These are phyloP conservation scores for Mycena alexandri DNA, from an alignment of 768 basidiomycete species.

Conservation along the genomic window DNA sequence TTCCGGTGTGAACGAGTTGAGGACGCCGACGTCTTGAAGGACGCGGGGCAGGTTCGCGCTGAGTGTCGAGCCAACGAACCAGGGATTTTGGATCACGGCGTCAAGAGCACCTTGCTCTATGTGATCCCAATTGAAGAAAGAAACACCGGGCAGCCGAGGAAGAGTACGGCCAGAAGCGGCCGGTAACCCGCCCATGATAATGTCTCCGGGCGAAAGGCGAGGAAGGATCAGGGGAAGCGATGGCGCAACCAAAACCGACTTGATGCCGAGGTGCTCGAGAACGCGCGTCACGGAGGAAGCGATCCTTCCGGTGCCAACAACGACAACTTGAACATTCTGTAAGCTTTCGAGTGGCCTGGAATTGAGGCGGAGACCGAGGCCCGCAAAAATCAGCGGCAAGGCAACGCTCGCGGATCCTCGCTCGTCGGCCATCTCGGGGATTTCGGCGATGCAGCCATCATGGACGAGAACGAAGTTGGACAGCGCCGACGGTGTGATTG, in stretches of 20 bases:
- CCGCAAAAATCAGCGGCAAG: background rate
- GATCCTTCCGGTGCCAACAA: background rate
- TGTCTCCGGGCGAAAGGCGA: background rate
- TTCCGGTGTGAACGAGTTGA: slow-evolving; percentile 1
- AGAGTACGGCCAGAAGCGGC: slow-evolving; percentile 1
- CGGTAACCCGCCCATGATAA: background rate
- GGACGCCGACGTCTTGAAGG: background rate
- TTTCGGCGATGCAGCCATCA: background rate
- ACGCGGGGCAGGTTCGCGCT: background rate
- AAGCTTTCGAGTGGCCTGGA: background rate
- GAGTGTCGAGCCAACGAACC: slow-evolving; percentile 6
- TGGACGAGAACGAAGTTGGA: slow-evolving; percentile 13
- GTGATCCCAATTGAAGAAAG: slow-evolving; percentile 24
- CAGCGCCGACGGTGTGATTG: slow-evolving; percentile 5
- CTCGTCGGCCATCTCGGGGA: background rate
- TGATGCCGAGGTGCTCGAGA: slow-evolving; percentile 10
- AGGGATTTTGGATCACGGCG: slow-evolving; percentile 5
- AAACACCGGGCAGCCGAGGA: slow-evolving; percentile 1
- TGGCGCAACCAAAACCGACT: slow-evolving; percentile 6
- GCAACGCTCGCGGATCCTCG: background rate
- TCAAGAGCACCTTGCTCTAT: slow-evolving; percentile 11
- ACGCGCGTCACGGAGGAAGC: slow-evolving; percentile 6
- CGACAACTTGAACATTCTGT: background rate
- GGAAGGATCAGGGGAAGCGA: background rate
- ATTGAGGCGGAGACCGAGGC: background rate